Evolutionary conservation across 495 filamentous ascomycete genomes (phyloP).

Genomic region (Penicillium paradoxum): DNA sequence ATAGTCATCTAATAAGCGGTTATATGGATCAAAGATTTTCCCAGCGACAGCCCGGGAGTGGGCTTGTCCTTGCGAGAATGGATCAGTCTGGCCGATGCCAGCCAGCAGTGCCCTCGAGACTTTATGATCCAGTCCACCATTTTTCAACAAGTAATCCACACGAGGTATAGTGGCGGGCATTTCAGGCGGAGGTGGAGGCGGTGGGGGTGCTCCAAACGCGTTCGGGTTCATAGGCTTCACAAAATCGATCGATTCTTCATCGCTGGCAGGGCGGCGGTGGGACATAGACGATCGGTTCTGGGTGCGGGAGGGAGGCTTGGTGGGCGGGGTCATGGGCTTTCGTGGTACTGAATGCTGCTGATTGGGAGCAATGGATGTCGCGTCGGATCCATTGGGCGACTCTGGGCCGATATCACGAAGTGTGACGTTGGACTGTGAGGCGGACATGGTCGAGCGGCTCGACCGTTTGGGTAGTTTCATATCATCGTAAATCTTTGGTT

Average conservation of each 20-base stretch:
- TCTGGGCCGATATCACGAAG: slow-evolving; percentile 36
- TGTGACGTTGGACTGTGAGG: slow-evolving; percentile 33
- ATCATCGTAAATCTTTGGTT: slow-evolving; percentile 30
- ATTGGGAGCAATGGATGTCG: slow-evolving; percentile 63
- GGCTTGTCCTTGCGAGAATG: slow-evolving; percentile 30
- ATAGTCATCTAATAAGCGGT: slow-evolving; percentile 80
- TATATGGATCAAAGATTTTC: slow-evolving; percentile 72
- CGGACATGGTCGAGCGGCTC: slow-evolving; percentile 30
- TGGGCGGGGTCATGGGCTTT: slow-evolving; percentile 34
- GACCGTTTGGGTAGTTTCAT: slow-evolving; percentile 32
- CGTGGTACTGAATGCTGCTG: slow-evolving; percentile 42
- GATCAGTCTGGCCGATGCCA: slow-evolving; percentile 35
- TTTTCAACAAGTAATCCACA: slow-evolving; percentile 84
- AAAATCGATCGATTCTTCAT: slow-evolving; percentile 38
- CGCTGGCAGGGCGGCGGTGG: slow-evolving; percentile 28
- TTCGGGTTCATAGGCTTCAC: slow-evolving; percentile 35
- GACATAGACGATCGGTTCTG: slow-evolving; percentile 38
- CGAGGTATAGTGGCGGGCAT: slow-evolving; percentile 65
- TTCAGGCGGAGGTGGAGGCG: slow-evolving; percentile 74
- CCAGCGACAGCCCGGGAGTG: slow-evolving; percentile 46
- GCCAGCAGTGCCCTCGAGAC: slow-evolving; percentile 64
- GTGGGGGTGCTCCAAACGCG: slow-evolving; percentile 54
- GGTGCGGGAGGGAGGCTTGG: slow-evolving; percentile 38
- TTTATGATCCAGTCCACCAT: slow-evolving; percentile 68
- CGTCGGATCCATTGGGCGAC: slow-evolving; percentile 55